Base-by-base conservation (phyloP, 2,329 filamentous ascomycete species). In the Cercospora beticola region DNA sequence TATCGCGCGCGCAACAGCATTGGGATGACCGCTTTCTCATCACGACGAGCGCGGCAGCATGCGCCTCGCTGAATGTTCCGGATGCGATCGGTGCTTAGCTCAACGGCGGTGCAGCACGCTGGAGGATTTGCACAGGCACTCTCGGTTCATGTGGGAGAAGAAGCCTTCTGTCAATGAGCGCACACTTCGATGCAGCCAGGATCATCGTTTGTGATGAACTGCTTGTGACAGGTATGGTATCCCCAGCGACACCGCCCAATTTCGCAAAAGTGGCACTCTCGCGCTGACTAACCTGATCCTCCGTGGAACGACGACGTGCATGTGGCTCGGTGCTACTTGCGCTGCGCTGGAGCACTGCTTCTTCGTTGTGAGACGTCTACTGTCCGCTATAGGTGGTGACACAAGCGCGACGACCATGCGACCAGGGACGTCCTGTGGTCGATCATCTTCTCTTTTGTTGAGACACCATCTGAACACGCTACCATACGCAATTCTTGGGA, bases 31-130 rank as follows among this genome's bases (percentile, higher is more conserved):
- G 60, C 40, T 14, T 10, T 26, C 43, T 10, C 23, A 30, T 18
- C 40, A 23, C 23, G 16, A 16, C 28, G 54, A 26, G 54, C 18
- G 21, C 14, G 26, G 12, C 56, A 23, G 36, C 9, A 23, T 30
- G 12, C 28, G 31, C 6, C 52, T 18, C 26, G 21, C 31, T 23
- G 52, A 30, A 18, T 43, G 64, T 65, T 43, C 46, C 43, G 62
- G 33, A 62, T 62, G 66, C 66, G 57, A 61, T 60, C 28, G 28
- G 30, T 33, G 54, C 26, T 31, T 60, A 56, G 40, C 58, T 33
- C 49, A 68, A 68, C 66, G 66, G 54, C 62, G 31, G 40, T 65
- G 66, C 66, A 64, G 52, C 28, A 8, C 49, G 62, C 10, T 30
- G 26, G 46, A 62, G 46, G 62, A 62, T 62, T 62, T 46, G 62